These are phyloP conservation scores for Chrysanthemum seticuspe DNA, from an alignment of 129 eudicot genomes.

Conservation along the genomic window DNA sequence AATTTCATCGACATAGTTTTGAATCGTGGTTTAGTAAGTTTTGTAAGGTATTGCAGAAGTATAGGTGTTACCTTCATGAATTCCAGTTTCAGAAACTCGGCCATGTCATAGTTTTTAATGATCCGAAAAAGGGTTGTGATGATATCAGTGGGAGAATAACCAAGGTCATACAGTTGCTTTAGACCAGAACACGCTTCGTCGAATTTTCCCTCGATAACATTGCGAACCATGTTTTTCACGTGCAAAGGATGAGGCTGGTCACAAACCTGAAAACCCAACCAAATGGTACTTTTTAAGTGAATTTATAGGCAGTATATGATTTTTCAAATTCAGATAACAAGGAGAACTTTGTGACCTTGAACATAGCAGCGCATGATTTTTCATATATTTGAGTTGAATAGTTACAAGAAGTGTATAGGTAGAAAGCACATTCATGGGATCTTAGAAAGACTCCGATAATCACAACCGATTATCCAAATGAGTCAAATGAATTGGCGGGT, in stretches of 20 bases:
- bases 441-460: too few species aligned
- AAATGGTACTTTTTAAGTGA: neutral
- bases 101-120: conserved; percentile 95
- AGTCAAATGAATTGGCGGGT: too few species aligned
- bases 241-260: conserved; percentile 99
- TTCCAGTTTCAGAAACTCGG: conserved; percentile 97
- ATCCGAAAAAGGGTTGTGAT: conserved; percentile 94
- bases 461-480: too few species aligned
- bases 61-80: conserved; percentile 81
- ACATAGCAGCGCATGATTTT: conserved; percentile 44
- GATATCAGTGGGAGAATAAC: conserved; percentile 98
- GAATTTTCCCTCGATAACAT: conserved; percentile 85
- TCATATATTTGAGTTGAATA: too few species aligned
- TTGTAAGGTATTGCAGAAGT: neutral
- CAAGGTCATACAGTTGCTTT: conserved; percentile 87
- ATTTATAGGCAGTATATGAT: neutral
- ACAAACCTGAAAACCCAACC: conserved; percentile 59
- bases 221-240: conserved; percentile 83
- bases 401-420: too few species aligned
- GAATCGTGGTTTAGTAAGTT: too few species aligned
- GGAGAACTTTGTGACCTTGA: conserved; percentile 55
- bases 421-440: too few species aligned
- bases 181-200: conserved; percentile 96
- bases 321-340: neutral
- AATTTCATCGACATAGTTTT: neutral